phyloP scores from a whole-genome alignment of 768 basidiomycete species.

The Cyclocybe aegerita region DNA sequence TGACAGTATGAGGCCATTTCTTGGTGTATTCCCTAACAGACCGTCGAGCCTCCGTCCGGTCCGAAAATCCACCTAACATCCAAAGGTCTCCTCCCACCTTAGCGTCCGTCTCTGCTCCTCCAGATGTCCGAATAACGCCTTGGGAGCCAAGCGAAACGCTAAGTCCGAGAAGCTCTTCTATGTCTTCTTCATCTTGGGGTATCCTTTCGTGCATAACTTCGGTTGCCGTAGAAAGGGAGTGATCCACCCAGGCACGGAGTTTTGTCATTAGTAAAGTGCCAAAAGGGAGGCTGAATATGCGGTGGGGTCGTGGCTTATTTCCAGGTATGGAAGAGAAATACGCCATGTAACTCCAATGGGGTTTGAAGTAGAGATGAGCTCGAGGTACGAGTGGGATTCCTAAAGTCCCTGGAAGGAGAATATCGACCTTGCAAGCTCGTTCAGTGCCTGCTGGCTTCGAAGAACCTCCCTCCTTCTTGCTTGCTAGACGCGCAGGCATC shows the following conservation, averaged over 20 bases:
- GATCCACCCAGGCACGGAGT: conserved; percentile 16
- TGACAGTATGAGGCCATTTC: conserved; percentile 6
- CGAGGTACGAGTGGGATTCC: conserved; percentile 10
- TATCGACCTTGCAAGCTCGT: conserved; percentile 18
- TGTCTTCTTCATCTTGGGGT: conserved; percentile 14
- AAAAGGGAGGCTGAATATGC: conserved; percentile 10
- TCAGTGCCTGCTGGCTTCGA: not conserved
- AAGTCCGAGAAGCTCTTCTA: conserved; percentile 11
- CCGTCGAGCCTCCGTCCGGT: conserved; percentile 2
- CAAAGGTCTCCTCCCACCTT: not conserved
- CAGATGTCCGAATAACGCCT: too few relatives aligned
- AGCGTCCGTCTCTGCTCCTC: too few relatives aligned
- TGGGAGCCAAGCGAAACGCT: not conserved
- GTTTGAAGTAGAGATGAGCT: not conserved
- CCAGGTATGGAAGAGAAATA: not conserved
- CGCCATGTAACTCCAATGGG: not conserved
- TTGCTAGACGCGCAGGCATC: not conserved
- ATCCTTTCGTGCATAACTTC: conserved; percentile 6
- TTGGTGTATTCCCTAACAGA: not conserved
- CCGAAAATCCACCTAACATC: conserved; percentile 1
- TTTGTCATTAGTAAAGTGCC: conserved; percentile 12
- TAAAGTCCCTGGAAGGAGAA: conserved; percentile 13
- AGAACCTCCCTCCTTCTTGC: not conserved
- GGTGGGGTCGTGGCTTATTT: not conserved
- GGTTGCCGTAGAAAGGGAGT: conserved; percentile 1